Evolutionary conservation across 176 grass and related monocot species (phyloP).

Genomic region (Poa pratensis): DNA sequence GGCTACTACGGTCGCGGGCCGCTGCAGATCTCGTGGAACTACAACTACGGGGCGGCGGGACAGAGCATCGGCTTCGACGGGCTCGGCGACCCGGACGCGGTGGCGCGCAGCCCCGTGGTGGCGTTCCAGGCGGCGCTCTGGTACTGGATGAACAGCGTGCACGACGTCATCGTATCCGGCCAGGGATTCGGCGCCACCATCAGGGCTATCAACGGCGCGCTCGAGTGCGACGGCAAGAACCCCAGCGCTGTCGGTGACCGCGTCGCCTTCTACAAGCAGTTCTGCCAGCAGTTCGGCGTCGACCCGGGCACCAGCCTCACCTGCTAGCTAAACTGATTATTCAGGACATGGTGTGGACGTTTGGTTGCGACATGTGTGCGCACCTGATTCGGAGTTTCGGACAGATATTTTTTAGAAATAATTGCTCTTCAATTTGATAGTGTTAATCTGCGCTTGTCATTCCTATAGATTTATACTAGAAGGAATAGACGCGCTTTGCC

Average conservation of each 20-base stretch:
- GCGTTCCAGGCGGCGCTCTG: slow-evolving; percentile 82
- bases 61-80: slow-evolving; percentile 87
- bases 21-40: slow-evolving; percentile 92
- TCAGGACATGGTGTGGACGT: not conserved
- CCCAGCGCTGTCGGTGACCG: slow-evolving; percentile 39
- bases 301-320: slow-evolving; percentile 76
- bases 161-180: slow-evolving; percentile 53
- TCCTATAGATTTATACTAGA: too few species aligned
- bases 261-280: slow-evolving; percentile 73
- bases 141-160: slow-evolving; percentile 80
- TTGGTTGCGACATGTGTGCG: not conserved
- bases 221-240: slow-evolving; percentile 82
- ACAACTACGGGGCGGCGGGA: slow-evolving; percentile 84
- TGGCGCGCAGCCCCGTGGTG: slow-evolving; percentile 58
- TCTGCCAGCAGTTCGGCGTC: slow-evolving; percentile 80
- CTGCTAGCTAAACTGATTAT: slow-evolving; percentile 38
- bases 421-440: too few species aligned
- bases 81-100: slow-evolving; percentile 67
- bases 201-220: slow-evolving; percentile 59
- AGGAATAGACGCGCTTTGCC: too few species aligned
- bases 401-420: too few species aligned
- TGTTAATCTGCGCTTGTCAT: too few species aligned
- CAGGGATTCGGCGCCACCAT: slow-evolving; percentile 70
- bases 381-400: not conserved
- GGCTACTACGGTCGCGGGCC: slow-evolving; percentile 84